Evolutionary conservation across 2,329 filamentous ascomycete genomes (phyloP).

Genomic region (Pezicula radicicola): DNA sequence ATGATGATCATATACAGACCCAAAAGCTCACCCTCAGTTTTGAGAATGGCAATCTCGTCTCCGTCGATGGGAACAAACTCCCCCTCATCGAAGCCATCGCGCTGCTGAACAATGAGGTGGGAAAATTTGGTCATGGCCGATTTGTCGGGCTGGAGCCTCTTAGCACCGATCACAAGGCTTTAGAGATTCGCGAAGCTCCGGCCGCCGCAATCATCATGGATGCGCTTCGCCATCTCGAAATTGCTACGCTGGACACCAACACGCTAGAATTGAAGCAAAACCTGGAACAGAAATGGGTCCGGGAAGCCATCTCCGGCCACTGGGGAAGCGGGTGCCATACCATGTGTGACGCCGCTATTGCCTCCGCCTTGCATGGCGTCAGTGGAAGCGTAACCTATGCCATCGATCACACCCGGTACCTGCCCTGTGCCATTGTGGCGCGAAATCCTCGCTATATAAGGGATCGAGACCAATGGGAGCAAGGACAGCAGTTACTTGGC

Average conservation of each 20-base stretch:
- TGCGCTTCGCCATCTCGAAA: constrained; percentile 3
- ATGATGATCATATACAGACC: neutral
- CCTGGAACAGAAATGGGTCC: constrained; percentile 2
- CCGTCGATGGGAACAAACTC: constrained; percentile 1
- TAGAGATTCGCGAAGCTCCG: constrained; percentile 4
- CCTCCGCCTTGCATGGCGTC: neutral
- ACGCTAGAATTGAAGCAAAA: constrained; percentile 3
- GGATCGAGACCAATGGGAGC: constrained; percentile 1
- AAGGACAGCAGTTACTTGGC: neutral
- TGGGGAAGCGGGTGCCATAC: constrained; percentile 1
- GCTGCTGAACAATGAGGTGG: constrained; percentile 2
- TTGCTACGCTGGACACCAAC: constrained; percentile 1
- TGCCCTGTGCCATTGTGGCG: neutral
- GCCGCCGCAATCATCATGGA: constrained; percentile 5
- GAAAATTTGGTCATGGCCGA: constrained; percentile 3
- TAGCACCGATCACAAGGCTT: constrained; percentile 2
- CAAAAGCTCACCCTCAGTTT: constrained; percentile 3
- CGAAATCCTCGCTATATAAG: constrained; percentile 1
- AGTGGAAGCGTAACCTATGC: neutral
- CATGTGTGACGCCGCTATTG: constrained; percentile 2
- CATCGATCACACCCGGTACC: constrained; percentile 1
- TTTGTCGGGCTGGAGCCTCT: constrained; percentile 1
- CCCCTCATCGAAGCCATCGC: constrained; percentile 4
- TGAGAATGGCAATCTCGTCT: constrained; percentile 3
- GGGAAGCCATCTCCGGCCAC: neutral